Evolutionary conservation across 768 basidiomycete species (phyloP), one percentile per base, ranked within the genome.

Genomic region (Boletus bicolor): DNA sequence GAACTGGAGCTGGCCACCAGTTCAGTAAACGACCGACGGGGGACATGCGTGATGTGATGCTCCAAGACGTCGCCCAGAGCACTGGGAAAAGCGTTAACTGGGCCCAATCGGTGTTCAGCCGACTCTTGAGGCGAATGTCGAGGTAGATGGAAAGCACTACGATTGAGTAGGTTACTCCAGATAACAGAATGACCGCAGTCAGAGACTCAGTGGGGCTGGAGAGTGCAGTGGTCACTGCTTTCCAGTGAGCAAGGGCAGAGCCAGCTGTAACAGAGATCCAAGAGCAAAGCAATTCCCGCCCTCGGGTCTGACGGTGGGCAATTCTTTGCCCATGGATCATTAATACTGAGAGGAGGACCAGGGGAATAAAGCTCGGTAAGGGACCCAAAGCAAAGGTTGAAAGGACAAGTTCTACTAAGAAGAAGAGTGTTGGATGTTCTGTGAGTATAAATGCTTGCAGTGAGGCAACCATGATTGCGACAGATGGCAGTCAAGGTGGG

Each of bases 1-100:
- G 67, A 14, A 81, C 74, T 10, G 88, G 84, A 34, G 79, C 85
- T 44, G 64, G 65, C 56, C 63, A 68, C 90, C 90, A 93, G 15
- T 84, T 80, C 9, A 83, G 75, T 11, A 93, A 78, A 54, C 86
- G 80, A 9, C 91, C 91, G 8, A 91, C 68, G 1, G 88, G 88
- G 62, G 82, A 89, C 30, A 79, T 14, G 57, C 71, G 77, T 1
- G 88, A 79, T 0, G 82, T 56, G 1, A 65, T 62, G 49, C 71
- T 77, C 89, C 89, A 91, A 3, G 76, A 61, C 1, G 80, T 78
- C 4, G 83, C 77, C 90, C 89, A 93, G 21, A 88, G 60, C 0
- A 79, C 77, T 0, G 90, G 90, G 67, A 92, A 90, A 37, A 87
- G 59, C 0, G 81, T 75, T 12, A 83, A 52, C 59, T 78, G 80